Conservation (phyloP, 2,329 filamentous ascomycete genomes). For the Apiospora malaysiana region DNA sequence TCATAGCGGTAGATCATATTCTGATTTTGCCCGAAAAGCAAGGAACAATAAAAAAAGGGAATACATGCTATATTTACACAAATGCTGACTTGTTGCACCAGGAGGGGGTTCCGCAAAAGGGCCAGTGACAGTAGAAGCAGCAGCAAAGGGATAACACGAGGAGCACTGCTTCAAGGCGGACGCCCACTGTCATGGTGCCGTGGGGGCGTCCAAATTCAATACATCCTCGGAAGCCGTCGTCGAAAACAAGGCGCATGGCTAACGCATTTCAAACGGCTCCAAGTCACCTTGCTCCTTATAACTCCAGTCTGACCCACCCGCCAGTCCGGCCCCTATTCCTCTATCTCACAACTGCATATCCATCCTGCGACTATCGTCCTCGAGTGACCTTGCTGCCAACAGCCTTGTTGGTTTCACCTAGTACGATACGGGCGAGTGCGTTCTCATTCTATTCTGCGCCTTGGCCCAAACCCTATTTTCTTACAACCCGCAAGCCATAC, state of each 20-base stretch:
- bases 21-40: conserved; percentile 17
- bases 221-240: not conserved
- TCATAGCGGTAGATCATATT: conserved; percentile 4
- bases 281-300: not conserved
- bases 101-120: not conserved
- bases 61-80: conserved; percentile 33
- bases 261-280: not conserved
- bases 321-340: not conserved
- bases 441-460: conserved; percentile 8
- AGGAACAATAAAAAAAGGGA: conserved; percentile 31
- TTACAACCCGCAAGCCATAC: conserved; percentile 24
- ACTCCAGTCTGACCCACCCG: conserved; percentile 12
- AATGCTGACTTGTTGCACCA: conserved; percentile 14
- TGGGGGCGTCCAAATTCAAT: not conserved
- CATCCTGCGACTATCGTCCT: conserved; percentile 3
- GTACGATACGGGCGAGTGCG: not conserved
- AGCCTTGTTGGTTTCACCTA: not conserved
- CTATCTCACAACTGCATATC: conserved; percentile 13
- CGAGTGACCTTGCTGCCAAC: not conserved
- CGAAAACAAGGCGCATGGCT: not conserved
- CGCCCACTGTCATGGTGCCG: not conserved
- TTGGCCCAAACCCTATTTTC: conserved; percentile 21
- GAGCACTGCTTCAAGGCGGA: not conserved
- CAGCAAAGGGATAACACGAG: not conserved
- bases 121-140: conserved; percentile 1